Base-by-base conservation (phyloP, 2,329 filamentous ascomycete species). In the Lecanoromycetidae sp. region DNA sequence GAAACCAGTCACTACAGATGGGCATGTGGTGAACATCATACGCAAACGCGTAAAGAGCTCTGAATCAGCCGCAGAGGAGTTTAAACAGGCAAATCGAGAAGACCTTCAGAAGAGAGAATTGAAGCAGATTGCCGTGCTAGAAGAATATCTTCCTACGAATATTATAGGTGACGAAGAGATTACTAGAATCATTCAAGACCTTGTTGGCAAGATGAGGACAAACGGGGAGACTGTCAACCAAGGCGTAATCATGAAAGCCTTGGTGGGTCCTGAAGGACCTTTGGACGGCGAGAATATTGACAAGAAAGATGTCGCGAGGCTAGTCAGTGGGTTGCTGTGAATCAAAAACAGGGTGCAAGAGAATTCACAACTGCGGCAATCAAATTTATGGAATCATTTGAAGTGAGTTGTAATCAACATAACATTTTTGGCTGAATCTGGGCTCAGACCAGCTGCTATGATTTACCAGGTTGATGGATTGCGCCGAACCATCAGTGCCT, bases 41-140 rank as follows among this genome's bases (percentile, higher is more conserved):
- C 63, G 62, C n/a, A 72, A 70, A 56, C 67, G 66, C 29, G 56
- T 60, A 2, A 53, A 61, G 9, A 62, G 59, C 7, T 57, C 60
- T 6, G 62, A 64, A 44, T 61, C 63, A 12, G 67, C 69, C 4
- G 61, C 59, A 3, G 55, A 66, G 13, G 63, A 71, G 51, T 71
- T 69, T 29, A 52, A 57, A 5, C 58, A 57, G 1, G 68, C 65
- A 6, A 59, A 64, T 2, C 61, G 70, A 23, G 52, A 61, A 4
- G 70, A 72, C 43, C 57, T 72, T 19, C 65, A 63, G 48, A 65
- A 67, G 32, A 67, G 67, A 44, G 67, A 71, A 49, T 64, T 69
- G 32, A 59, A 60, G 32, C 66, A 71, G 47, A 57, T 67, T 5
- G 53, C 58, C 3, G 61, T 72, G 3, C 56, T 71, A 36, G 63